A percentile compares a stretch with the other conserved stretches of the same genome.
phyloP scores from a whole-genome alignment of 1,139 yeast genomes.

The Diutina scorzettiae region DNA sequence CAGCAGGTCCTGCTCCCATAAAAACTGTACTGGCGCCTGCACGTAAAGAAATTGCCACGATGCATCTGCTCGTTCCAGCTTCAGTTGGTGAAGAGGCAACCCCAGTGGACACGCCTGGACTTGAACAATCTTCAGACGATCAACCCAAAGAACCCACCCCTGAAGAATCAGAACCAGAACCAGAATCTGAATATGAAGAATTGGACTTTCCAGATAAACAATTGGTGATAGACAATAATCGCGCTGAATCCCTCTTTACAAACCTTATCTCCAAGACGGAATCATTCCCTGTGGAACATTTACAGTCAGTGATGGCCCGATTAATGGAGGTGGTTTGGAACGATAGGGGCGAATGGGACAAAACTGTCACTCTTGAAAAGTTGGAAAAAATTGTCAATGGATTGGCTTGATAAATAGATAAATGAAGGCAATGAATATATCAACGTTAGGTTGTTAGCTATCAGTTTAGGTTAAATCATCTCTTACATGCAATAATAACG shows the following conservation, averaged over 20 bases:
- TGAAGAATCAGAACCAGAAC: constrained; percentile 10
- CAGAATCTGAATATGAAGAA: constrained; percentile 14
- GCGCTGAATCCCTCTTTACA: constrained; percentile 13
- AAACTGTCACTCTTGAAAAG: constrained; percentile 27
- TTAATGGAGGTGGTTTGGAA: constrained; percentile 70
- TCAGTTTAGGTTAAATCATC: no score
- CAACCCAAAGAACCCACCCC: constrained; percentile 8
- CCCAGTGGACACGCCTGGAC: no score
- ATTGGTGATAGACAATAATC: constrained; percentile 11
- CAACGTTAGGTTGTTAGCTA: no score
- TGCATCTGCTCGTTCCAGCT: no score
- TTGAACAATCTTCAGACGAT: no score
- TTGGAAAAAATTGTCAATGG: constrained; percentile 11
- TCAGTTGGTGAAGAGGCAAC: no score
- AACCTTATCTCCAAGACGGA: constrained; percentile 30
- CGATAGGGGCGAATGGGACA: constrained; percentile 56
- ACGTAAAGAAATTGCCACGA: no score
- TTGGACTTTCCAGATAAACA: constrained; percentile 12
- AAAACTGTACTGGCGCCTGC: no score
- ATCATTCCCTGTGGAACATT: constrained; percentile 47
- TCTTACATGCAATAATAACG: no score
- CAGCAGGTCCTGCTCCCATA: neutral
- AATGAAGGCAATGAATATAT: no score
- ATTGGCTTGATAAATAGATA: no score
- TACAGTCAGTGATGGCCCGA: constrained; percentile 65